Evolutionary conservation across 805 yeast genomes (phyloP), one percentile per base, ranked within the genome.

Genomic region (Myxozyma neglecta): DNA sequence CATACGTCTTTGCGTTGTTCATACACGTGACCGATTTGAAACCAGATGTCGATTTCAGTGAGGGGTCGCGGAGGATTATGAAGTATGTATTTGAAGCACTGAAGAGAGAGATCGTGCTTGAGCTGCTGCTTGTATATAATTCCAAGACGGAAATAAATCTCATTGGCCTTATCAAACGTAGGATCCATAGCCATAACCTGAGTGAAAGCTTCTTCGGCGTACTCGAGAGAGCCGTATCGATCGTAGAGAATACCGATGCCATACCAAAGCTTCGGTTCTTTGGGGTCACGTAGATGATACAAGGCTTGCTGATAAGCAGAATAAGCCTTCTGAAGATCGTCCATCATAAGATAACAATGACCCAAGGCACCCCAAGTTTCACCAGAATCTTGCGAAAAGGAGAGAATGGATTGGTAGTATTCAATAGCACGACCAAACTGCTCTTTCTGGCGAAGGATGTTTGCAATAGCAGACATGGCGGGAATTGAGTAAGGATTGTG

Each of bases 171-270:
- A 71, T 94, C 98, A 70, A 94, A 93, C 72, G 90, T 86, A 52
- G 97, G 96, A 75, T 94, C 98, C 80, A 94, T 84, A 73, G 92
- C 97, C 74, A 94, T 79, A 11, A 94, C 99, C 70, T 96, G 85
- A 46, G 96, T 96, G 77, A 94, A 93, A 3, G 99, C 98, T 75
- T 94, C 99, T 75, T 94, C 99, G 3, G 99, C 99, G 71, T 93
- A 94, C 76, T 93, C 98, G 66, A 93, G 78, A 5, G 96, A 89
- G 34, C 98, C 99, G 74, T 94, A 94, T 57, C 99, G 81, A 75
- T 94, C 99, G 74, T 94, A 94, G 63, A 94, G 80, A 61, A 94
- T 94, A 40, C 99, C 99, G 67, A 94, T 93, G 0, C 99, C 99
- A 75, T 94, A 97, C 99, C 99, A 94, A 69, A 94, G 82, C 73